These are phyloP conservation scores for Alternaria infectoria DNA, from an alignment of 2,329 filamentous ascomycete species.

Conservation along the genomic window DNA sequence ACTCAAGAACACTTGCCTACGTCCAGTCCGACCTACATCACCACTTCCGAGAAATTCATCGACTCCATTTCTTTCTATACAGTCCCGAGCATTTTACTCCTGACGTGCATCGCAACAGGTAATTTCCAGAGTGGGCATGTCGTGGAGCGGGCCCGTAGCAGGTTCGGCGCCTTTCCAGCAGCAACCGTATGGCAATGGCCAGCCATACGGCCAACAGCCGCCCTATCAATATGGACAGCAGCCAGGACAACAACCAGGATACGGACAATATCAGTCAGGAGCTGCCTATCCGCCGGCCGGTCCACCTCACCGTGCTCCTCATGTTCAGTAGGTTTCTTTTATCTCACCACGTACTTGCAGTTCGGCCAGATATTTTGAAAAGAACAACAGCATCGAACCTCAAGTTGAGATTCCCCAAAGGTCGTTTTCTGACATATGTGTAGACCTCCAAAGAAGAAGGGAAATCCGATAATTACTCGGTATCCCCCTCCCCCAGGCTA, in stretches of 20 bases:
- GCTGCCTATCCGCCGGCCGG: conserved; percentile 28
- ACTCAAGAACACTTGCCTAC: conserved; percentile 20
- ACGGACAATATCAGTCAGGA: conserved; percentile 39
- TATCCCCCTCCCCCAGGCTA: conserved; percentile 59
- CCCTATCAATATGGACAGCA: conserved; percentile 43
- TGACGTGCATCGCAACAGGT: conserved; percentile 4
- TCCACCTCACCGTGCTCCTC: conserved; percentile 33
- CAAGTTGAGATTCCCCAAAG: background rate
- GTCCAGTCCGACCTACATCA: conserved; percentile 9
- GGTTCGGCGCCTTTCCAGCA: conserved; percentile 43
- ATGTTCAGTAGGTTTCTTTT: conserved; percentile 40
- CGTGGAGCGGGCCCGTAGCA: conserved; percentile 45
- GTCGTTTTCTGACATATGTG: conserved; percentile 20
- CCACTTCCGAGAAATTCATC: conserved; percentile 5
- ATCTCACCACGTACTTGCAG: conserved; percentile 1
- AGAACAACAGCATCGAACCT: background rate
- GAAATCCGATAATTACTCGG: conserved; percentile 57
- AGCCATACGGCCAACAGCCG: conserved; percentile 36
- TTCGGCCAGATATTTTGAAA: background rate
- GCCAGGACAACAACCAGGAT: conserved; percentile 33
- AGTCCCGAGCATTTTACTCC: background rate
- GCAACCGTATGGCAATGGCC: conserved; percentile 37
- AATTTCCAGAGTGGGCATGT: conserved; percentile 33
- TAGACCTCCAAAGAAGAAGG: conserved; percentile 53
- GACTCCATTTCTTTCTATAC: background rate